These are phyloP conservation scores for Pseudonitzschia multiseries DNA, from an alignment of 108 stramenopile species.

Conservation along the genomic window DNA sequence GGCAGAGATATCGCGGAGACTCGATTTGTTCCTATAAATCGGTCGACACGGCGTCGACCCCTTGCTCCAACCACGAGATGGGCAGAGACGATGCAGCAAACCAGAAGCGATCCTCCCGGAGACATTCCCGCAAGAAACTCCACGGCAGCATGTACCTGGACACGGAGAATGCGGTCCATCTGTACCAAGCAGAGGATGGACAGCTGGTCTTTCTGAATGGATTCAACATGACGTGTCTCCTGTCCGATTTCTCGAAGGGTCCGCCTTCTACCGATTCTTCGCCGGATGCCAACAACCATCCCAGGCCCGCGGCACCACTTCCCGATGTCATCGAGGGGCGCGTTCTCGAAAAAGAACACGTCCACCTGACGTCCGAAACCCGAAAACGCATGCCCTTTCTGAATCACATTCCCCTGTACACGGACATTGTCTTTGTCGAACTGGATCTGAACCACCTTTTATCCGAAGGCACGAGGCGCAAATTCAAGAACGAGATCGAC, in stretches of 20 bases:
- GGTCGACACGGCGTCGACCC: constrained; percentile 8
- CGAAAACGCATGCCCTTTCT: constrained; percentile 72
- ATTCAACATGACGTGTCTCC: constrained; percentile 73
- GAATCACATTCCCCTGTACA: constrained; percentile 67
- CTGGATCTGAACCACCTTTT: constrained; percentile 59
- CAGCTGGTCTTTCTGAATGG: constrained; percentile 69
- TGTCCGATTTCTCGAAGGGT: constrained; percentile 53
- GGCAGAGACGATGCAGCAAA: background rate
- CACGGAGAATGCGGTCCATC: constrained; percentile 45
- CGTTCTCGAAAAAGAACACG: constrained; percentile 58
- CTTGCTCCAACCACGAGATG: background rate
- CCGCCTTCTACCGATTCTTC: background rate
- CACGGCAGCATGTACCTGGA: constrained; percentile 45
- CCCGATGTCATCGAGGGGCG: constrained; percentile 68
- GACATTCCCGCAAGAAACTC: background rate
- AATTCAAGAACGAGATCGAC: constrained; percentile 61
- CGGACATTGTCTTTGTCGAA: constrained; percentile 68
- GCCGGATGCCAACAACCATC: constrained; percentile 8
- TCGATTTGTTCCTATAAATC: constrained; percentile 37
- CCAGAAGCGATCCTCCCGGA: background rate
- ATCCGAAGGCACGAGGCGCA: constrained; percentile 48
- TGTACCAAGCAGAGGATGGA: constrained; percentile 81
- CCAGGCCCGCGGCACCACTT: constrained; percentile 46
- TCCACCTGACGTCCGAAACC: constrained; percentile 54
- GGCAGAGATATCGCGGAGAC: constrained; percentile 29